These are phyloP conservation scores for Claviceps paspali DNA, from an alignment of 2,329 filamentous ascomycete genomes.

Conservation along the genomic window DNA sequence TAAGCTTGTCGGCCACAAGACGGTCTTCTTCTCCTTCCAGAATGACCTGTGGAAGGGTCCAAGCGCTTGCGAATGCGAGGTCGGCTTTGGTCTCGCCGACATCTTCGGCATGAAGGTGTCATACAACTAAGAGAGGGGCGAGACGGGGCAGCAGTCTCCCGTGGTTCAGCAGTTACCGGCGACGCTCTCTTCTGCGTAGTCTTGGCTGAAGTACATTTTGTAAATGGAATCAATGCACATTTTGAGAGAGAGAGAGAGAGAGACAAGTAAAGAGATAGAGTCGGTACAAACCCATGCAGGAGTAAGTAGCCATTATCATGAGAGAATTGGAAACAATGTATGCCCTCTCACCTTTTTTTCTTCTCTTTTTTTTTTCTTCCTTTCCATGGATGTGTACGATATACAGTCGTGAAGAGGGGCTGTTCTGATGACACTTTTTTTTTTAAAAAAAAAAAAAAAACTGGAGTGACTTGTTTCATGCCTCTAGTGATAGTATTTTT, in stretches of 20 bases:
- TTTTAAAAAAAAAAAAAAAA: too few relatives aligned
- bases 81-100: constrained; percentile 52
- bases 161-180: background rate
- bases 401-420: too few relatives aligned
- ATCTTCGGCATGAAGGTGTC: constrained; percentile 4
- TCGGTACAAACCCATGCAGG: too few relatives aligned
- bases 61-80: constrained; percentile 59
- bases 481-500: too few relatives aligned
- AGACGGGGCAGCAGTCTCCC: background rate
- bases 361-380: background rate
- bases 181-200: background rate
- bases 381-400: too few relatives aligned
- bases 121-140: background rate
- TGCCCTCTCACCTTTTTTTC: background rate
- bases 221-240: background rate
- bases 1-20: constrained; percentile 46
- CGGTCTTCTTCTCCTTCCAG: constrained; percentile 68
- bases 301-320: too few relatives aligned
- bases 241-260: too few relatives aligned
- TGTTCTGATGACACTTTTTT: too few relatives aligned
- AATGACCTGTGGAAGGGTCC: constrained; percentile 71
- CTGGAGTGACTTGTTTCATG: too few relatives aligned
- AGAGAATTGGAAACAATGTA: too few relatives aligned
- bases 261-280: too few relatives aligned
- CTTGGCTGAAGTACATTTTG: too few relatives aligned